phyloP scores from a whole-genome alignment of 2,329 filamentous ascomycete species.

The Aureobasidium sp. region DNA sequence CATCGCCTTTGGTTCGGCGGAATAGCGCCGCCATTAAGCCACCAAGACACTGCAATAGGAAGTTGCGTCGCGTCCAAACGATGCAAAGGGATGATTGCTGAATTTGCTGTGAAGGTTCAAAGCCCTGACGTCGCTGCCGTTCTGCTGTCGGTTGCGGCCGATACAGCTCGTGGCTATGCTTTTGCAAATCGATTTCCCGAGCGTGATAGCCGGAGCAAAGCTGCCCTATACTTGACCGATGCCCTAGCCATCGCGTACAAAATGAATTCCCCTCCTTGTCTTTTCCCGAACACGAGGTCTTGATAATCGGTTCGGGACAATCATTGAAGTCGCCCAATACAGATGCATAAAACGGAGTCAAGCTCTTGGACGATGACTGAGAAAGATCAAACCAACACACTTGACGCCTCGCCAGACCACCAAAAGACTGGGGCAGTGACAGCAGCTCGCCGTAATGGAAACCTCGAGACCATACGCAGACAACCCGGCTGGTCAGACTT shows the following conservation, averaged over 20 bases:
- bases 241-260: not conserved
- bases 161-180: too few species aligned
- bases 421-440: not conserved
- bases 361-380: not conserved
- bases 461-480: constrained; percentile 4
- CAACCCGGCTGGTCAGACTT: constrained; percentile 3
- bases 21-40: not conserved
- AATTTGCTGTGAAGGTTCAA: not conserved
- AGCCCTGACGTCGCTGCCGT: not conserved
- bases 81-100: not conserved
- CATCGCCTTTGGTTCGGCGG: not conserved
- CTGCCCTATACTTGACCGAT: not conserved
- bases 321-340: not conserved
- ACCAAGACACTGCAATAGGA: not conserved
- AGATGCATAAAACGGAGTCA: not conserved
- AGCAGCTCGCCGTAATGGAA: not conserved
- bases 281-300: not conserved
- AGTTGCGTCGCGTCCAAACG: not conserved
- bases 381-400: too few species aligned
- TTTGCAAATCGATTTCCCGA: constrained; percentile 1
- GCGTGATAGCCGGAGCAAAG: not conserved
- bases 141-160: too few species aligned
- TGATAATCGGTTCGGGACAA: not conserved
- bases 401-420: not conserved
- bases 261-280: not conserved